Evolutionary conservation across 352 stramenopile species (phyloP), one percentile per base, ranked within the genome.

Genomic region (Saprolegnia parasitica): DNA sequence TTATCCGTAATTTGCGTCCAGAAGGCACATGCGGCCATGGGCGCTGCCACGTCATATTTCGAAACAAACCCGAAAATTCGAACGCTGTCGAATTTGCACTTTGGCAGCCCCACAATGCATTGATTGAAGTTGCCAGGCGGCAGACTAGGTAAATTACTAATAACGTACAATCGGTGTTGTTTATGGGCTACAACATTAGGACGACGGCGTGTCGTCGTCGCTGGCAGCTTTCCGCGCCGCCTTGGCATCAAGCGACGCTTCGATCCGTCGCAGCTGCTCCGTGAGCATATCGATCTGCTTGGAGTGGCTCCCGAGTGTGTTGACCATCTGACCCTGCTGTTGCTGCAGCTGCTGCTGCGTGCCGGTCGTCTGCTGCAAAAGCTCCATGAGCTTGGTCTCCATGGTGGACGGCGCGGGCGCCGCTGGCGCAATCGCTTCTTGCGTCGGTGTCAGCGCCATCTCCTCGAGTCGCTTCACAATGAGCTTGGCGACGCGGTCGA

Each of bases 281-380:
- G 86, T 80, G 29, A 94, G 71, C 49, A 87, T 78, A 72, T 78
- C 78, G 58, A 92, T 92, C 76, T 94, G 84, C 68, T 91, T 86
- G 18, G 83, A 87, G 70, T 94, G 84, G 32, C 73, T 81, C 66
- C 62, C 79, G 66, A 94, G 89, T 20, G 86, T 82, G 47, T 83
- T 82, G 26, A 91, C 86, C 86, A 94, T 94, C 62, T 91, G 81
- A 0, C 75, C 79, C 39, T 94, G 86, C 70, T 94, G 86, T 68
- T 85, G 87, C 21, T 81, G 81, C 26, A 94, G 73, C 60, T 94
- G 86, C 71, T 90, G 80, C 58, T 94, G 86, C 5, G 86, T 94
- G 40, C 70, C 84, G 24, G 86, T 94, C 0, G 86, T 94, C 72
- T 94, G 83, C 47, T 81, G 88, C 35, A 94, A 72, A 49, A 94